Conservation (phyloP, 2,329 filamentous ascomycete species). For the Xenoacremonium recifei region DNA sequence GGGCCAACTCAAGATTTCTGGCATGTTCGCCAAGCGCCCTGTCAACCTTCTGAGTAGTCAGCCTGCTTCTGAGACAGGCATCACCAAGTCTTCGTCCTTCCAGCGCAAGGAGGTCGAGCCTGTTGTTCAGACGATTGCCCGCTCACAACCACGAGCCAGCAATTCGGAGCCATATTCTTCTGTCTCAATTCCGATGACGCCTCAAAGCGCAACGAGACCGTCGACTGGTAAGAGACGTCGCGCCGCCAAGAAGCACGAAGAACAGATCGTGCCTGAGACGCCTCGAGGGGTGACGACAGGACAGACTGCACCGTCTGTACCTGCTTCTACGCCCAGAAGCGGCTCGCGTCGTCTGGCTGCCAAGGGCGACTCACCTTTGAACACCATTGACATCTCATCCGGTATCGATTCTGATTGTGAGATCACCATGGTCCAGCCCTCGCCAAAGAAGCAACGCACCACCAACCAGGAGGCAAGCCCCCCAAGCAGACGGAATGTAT, state of each 20-base stretch:
- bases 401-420: slow-evolving; percentile 13
- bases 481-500: too few species aligned
- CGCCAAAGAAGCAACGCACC: slow-evolving; percentile 9
- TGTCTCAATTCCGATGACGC: slow-evolving; percentile 2
- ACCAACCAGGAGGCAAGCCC: too few species aligned
- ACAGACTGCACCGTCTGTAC: background rate
- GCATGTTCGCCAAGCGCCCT: too few species aligned
- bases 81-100: too few species aligned
- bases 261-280: slow-evolving; percentile 3
- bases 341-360: slow-evolving; percentile 1
- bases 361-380: slow-evolving; percentile 13
- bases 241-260: background rate
- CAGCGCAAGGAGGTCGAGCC: too few species aligned
- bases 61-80: too few species aligned
- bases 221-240: background rate
- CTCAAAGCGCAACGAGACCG: background rate
- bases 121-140: too few species aligned
- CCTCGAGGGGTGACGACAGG: background rate
- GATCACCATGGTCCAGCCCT: slow-evolving; percentile 9
- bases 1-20: slow-evolving; percentile 14
- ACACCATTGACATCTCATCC: slow-evolving; percentile 20
- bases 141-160: too few species aligned
- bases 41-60: too few species aligned
- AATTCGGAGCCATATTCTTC: background rate
- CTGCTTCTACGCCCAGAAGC: slow-evolving; percentile 2